These are phyloP conservation scores for Amanita thiersii DNA, from an alignment of 768 basidiomycete genomes.

Conservation along the genomic window DNA sequence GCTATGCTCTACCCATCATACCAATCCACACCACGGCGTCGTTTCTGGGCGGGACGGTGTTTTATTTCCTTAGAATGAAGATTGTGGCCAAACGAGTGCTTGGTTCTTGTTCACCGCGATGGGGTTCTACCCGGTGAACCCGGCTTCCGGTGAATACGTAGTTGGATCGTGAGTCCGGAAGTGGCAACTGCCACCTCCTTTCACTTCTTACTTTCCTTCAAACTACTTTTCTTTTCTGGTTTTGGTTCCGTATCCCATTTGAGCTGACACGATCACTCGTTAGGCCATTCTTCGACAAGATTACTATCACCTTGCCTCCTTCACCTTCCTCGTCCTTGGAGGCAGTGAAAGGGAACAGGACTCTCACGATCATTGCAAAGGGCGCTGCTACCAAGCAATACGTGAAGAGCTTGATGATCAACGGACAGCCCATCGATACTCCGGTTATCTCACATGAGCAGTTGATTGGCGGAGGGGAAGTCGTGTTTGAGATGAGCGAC, in stretches of 20 bases:
- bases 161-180: constrained; percentile 66
- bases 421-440: constrained; percentile 32
- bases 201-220: too few relatives aligned
- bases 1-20: too few relatives aligned
- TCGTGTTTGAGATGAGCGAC: constrained; percentile 62
- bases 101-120: constrained; percentile 82
- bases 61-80: constrained; percentile 89
- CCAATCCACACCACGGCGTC: too few relatives aligned
- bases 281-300: constrained; percentile 43
- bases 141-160: constrained; percentile 67
- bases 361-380: constrained; percentile 42
- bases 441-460: constrained; percentile 55
- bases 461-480: constrained; percentile 44
- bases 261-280: too few relatives aligned
- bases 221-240: too few relatives aligned
- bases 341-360: too few relatives aligned
- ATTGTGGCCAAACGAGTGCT: constrained; percentile 87
- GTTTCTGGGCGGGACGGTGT: too few relatives aligned
- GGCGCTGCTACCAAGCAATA: constrained; percentile 57
- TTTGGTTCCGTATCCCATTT: too few relatives aligned
- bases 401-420: constrained; percentile 48
- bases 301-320: constrained; percentile 56
- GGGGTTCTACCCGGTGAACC: constrained; percentile 83
- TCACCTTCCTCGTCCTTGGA: constrained; percentile 10
- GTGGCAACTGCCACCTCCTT: not conserved